Base-by-base conservation (phyloP, 331 rosid species). In the Pyracantha coccinea region DNA sequence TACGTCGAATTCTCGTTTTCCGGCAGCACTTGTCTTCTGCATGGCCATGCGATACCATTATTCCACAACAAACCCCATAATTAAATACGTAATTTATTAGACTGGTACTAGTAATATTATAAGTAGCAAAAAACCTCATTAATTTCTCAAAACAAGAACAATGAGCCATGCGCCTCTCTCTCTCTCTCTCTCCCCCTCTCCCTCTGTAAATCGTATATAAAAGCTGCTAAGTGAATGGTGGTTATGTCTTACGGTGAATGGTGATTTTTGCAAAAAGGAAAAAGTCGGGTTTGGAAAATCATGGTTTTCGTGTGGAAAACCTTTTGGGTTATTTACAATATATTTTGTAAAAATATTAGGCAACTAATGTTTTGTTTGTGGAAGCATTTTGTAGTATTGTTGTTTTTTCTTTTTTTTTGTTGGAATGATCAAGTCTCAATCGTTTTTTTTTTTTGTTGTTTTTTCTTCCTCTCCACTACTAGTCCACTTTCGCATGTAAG, bases 11-110 rank as follows among this genome's bases (percentile, higher is more conserved):
- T 83, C 75, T 90, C 87, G 80, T 74, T 47, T 74, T 77, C 75
- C 92, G 86, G 78, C 97, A 80, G 72, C 87, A 84, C 38, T 52
- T 86, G 68, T 76, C 89, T 0, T 66, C 79, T 35, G 89, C 86
- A 75, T 87, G 91, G 90, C 93, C 96, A 38, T 87, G 86, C 90
- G 83, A 77, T 71, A 38, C 67, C 38, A 50, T 86, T 77, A 77
- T 75, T 16, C 25, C 73, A 38, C 81, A 86, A 88, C 83, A 80
- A 84, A 75, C 47, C 73, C 78, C 72, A 24, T 80, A 79, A 72
- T 74, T 77, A 70, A 85, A 75, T 65, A 73, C 68, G 66, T 84
- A 79, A 87, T 78, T 69, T 33, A 78, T 41, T 63, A 73, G 47
- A 75, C 35, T 69, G 10, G 45, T 38, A 10, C 45, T 38, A 68